These are phyloP conservation scores for Pythium folliculosum DNA, from an alignment of 352 stramenopile genomes.

Conservation along the genomic window DNA sequence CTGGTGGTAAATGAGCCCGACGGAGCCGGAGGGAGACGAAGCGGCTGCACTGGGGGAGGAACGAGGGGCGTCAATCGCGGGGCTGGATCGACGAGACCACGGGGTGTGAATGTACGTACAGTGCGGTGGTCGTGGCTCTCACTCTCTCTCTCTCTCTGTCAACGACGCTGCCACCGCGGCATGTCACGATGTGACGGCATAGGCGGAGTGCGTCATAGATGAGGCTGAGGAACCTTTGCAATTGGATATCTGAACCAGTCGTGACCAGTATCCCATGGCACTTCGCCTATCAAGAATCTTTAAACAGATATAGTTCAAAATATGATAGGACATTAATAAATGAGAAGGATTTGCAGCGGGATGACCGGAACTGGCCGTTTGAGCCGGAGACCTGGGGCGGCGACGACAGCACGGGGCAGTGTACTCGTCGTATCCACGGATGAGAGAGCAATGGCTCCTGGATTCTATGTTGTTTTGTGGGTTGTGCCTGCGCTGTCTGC, in stretches of 20 bases:
- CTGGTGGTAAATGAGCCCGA: background rate
- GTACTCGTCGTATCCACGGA: too few relatives aligned
- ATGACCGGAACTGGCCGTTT: too few relatives aligned
- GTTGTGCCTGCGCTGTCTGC: too few relatives aligned
- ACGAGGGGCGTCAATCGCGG: background rate
- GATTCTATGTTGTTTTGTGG: too few relatives aligned
- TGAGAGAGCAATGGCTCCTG: too few relatives aligned
- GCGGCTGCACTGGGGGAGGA: background rate
- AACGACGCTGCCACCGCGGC: background rate
- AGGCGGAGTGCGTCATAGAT: background rate
- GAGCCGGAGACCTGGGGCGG: background rate
- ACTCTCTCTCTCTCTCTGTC: constrained; percentile 2
- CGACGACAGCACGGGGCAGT: background rate
- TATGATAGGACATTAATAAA: background rate
- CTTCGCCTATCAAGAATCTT: background rate
- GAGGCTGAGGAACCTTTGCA: background rate
- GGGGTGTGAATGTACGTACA: background rate
- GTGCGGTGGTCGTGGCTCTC: background rate
- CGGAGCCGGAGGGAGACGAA: background rate
- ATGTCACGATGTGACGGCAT: constrained; percentile 13
- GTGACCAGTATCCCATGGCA: background rate
- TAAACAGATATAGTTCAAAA: background rate
- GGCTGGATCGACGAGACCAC: background rate
- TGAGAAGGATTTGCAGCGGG: background rate
- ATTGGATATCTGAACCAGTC: constrained; percentile 9